Evolutionary conservation across 2,329 filamentous ascomycete genomes (phyloP).

Genomic region (Apiospora koreana): DNA sequence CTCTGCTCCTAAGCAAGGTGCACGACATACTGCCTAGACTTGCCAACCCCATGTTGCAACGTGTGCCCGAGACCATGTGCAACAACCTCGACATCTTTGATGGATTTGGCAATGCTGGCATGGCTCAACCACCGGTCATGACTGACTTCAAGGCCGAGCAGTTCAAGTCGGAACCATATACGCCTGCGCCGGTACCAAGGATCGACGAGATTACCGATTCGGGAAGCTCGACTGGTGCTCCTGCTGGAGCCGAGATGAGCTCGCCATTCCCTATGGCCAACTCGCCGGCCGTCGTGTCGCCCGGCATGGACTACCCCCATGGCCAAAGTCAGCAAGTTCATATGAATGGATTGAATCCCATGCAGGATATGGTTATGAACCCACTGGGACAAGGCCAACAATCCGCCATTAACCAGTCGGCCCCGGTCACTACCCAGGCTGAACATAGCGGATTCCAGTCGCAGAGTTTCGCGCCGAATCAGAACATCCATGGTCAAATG

Average conservation of each 20-base stretch:
- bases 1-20: constrained; percentile 75
- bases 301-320: constrained; percentile 49
- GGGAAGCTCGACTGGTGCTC: constrained; percentile 34
- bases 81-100: constrained; percentile 66
- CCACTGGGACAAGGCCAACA: constrained; percentile 42
- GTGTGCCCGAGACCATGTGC: constrained; percentile 54
- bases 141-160: constrained; percentile 48
- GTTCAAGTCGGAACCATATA: constrained; percentile 34
- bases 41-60: constrained; percentile 60
- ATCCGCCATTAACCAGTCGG: constrained; percentile 27
- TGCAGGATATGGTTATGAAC: constrained; percentile 57
- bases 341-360: constrained; percentile 47
- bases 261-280: constrained; percentile 49
- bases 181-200: constrained; percentile 37
- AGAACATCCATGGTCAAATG: constrained; percentile 35
- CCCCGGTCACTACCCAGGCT: constrained; percentile 27
- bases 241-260: constrained; percentile 44
- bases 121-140: constrained; percentile 54
- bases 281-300: constrained; percentile 56
- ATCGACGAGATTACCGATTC: constrained; percentile 43
- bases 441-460: constrained; percentile 21
- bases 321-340: constrained; percentile 8
- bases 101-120: constrained; percentile 63
- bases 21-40: constrained; percentile 68
- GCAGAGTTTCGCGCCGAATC: constrained; percentile 34